Percentiles rank a stretch among this genome's conserved stretches.
Conservation (phyloP, 441 rosid genomes). For the Capsella rubella region DNA sequence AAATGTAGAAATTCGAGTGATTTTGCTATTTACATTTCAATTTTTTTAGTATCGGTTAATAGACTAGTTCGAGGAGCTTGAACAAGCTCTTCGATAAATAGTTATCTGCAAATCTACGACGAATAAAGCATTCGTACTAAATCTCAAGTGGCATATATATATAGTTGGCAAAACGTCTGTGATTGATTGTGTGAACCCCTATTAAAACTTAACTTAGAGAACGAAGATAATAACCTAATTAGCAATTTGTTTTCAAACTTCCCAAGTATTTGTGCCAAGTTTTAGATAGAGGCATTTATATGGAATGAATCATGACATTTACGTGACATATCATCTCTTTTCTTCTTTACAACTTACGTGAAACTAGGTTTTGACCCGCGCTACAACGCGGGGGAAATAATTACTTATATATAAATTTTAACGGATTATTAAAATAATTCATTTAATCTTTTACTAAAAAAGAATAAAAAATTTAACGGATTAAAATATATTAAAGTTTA, state of each 20-base stretch:
- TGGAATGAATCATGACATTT: conserved; percentile 18
- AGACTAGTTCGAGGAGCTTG: neutral
- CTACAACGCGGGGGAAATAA: no score
- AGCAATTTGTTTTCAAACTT: conserved; percentile 6
- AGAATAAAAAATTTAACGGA: no score
- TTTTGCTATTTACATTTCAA: neutral
- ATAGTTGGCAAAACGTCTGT: neutral
- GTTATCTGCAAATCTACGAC: neutral
- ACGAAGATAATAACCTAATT: conserved; percentile 11
- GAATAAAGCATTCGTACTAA: neutral
- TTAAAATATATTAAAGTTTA: no score
- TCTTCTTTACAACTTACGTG: neutral
- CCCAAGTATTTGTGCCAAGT: conserved; percentile 1
- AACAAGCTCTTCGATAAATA: neutral
- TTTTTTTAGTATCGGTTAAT: neutral
- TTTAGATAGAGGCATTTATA: conserved; percentile 5
- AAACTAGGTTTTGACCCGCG: no score
- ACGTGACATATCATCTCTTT: conserved; percentile 8
- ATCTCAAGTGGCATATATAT: neutral
- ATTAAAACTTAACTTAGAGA: neutral
- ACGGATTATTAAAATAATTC: no score
- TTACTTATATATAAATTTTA: no score
- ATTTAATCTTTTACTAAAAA: no score
- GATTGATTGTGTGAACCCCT: neutral
- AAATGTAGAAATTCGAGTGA: no score